A percentile compares a stretch with the other conserved stretches of the same genome.
These are phyloP conservation scores for Lithohypha guttulata DNA, from an alignment of 2,329 filamentous ascomycete species.

Conservation along the genomic window DNA sequence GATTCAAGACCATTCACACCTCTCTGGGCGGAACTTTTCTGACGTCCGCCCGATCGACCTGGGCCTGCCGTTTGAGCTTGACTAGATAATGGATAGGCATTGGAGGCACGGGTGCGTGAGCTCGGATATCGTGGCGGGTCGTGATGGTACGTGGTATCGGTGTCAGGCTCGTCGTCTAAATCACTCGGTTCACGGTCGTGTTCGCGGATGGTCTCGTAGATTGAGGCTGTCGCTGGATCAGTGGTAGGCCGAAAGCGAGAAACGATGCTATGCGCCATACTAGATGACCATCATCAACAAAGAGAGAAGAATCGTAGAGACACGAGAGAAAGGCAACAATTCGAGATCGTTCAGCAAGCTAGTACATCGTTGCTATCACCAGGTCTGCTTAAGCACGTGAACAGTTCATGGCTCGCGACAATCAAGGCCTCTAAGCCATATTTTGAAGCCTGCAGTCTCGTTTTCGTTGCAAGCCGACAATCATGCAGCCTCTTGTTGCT, in stretches of 20 bases:
- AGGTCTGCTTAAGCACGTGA: constrained; percentile 12
- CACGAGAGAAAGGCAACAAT: constrained; percentile 8
- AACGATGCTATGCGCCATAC: constrained; percentile 34
- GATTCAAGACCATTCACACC: constrained; percentile 25
- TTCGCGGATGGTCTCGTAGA: constrained; percentile 38
- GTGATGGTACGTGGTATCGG: background rate
- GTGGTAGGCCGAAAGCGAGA: constrained; percentile 30
- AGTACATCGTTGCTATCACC: background rate
- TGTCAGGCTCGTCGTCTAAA: constrained; percentile 26
- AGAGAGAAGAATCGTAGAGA: constrained; percentile 12
- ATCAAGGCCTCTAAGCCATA: background rate
- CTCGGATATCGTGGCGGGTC: background rate
- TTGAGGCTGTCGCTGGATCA: constrained; percentile 33
- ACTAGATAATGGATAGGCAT: background rate
- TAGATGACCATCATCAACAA: constrained; percentile 13
- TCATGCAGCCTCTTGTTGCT: no score
- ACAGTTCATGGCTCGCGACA: constrained; percentile 1
- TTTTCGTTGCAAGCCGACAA: no score
- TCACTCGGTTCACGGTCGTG: constrained; percentile 36
- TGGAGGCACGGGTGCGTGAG: background rate
- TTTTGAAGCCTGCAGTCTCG: background rate
- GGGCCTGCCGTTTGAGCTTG: background rate
- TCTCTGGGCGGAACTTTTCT: no score
- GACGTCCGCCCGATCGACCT: background rate
- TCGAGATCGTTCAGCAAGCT: no score